phyloP scores from a whole-genome alignment of 805 yeast species.

The Starmerella vitae region DNA sequence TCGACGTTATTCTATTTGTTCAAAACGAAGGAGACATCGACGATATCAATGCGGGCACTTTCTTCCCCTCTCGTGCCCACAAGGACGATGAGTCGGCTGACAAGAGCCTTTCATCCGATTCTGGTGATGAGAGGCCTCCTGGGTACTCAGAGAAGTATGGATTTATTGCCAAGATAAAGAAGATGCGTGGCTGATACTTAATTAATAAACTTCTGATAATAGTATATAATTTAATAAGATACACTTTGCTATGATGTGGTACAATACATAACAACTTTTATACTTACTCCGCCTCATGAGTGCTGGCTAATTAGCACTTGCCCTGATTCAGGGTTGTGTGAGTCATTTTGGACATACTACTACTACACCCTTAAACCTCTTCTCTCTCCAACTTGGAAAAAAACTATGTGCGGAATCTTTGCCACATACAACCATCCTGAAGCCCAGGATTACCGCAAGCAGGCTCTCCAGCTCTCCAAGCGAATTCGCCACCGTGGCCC shows the following conservation, averaged over 20 bases:
- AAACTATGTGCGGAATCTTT: constrained; percentile 92
- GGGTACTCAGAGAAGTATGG: neutral
- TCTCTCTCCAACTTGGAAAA: neutral
- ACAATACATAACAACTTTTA: no score
- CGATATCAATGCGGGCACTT: constrained; percentile 7
- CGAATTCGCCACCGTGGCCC: constrained; percentile 98
- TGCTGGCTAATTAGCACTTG: neutral
- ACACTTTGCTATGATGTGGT: no score
- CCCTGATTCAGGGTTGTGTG: no score
- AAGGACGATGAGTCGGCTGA: no score
- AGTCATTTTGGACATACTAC: constrained; percentile 3
- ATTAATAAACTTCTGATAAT: no score
- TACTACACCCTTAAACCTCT: neutral
- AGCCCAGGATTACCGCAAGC: constrained; percentile 65
- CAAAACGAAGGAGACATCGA: constrained; percentile 9
- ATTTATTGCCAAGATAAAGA: neutral
- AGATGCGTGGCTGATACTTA: neutral
- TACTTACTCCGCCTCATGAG: neutral
- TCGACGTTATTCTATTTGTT: constrained; percentile 18
- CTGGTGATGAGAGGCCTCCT: no score
- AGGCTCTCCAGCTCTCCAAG: constrained; percentile 81
- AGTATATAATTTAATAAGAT: neutral
- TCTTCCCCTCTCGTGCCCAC: no score
- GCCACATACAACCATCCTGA: constrained; percentile 79
- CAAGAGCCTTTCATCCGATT: neutral